Evolutionary conservation across 1,284 basidiomycete species (phyloP).

Genomic region (Agroathelia rolfsii): DNA sequence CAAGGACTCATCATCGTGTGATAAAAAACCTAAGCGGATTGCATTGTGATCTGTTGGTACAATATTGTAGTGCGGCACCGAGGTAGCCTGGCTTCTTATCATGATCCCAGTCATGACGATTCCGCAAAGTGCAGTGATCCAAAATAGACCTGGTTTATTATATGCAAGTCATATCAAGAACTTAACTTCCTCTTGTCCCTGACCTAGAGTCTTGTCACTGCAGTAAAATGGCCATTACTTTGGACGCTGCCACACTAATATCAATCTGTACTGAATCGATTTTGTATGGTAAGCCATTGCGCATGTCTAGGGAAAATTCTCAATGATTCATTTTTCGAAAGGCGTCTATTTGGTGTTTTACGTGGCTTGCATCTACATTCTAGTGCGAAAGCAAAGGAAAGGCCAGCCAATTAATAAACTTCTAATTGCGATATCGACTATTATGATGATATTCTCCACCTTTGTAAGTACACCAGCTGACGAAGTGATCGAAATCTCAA

Average conservation of each 20-base stretch:
- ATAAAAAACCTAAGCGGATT: too few relatives aligned
- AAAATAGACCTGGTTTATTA: too few relatives aligned
- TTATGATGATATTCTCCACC: conserved; percentile 5
- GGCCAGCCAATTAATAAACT: conserved; percentile 2
- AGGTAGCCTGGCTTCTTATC: too few relatives aligned
- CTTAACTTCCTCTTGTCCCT: too few relatives aligned
- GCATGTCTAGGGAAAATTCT: too few relatives aligned
- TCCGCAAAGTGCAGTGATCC: too few relatives aligned
- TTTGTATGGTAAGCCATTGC: conserved; percentile 6
- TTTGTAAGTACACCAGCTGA: conserved; percentile 1
- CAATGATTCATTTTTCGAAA: not conserved
- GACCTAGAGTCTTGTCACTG: too few relatives aligned
- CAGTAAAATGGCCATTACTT: conserved; percentile 5
- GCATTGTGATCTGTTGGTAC: too few relatives aligned
- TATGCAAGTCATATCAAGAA: too few relatives aligned
- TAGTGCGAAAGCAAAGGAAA: conserved; percentile 1
- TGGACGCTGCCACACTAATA: not conserved
- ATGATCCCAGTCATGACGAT: too few relatives aligned
- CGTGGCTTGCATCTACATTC: conserved; percentile 3
- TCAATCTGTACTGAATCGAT: conserved; percentile 5
- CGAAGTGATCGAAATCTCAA: not conserved
- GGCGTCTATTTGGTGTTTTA: conserved; percentile 5
- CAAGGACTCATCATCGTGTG: too few relatives aligned
- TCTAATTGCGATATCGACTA: conserved; percentile 1
- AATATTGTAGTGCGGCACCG: too few relatives aligned